Conservation (phyloP, 441 rosid species). For the Gossypium schwendimanii region DNA sequence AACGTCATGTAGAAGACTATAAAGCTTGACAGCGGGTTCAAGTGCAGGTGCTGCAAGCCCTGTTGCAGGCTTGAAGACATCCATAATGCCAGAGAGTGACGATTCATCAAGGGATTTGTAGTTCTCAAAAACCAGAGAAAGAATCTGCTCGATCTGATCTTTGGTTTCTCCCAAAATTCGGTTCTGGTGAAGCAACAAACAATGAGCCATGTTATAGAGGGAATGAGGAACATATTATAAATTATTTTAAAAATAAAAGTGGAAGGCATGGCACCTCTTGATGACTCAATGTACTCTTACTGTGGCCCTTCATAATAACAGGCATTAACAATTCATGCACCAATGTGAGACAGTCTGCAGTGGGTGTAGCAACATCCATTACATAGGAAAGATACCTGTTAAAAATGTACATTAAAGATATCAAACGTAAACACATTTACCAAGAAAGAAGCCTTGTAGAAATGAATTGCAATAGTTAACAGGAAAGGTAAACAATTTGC, state of each 20-base stretch:
- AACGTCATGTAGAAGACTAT: conserved; percentile 83
- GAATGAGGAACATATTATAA: conserved; percentile 12
- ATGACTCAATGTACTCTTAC: conserved; percentile 81
- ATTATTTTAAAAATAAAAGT: not conserved
- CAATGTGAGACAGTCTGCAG: conserved; percentile 90
- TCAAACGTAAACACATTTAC: not conserved
- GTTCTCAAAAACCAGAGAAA: conserved; percentile 75
- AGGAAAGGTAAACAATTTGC: not conserved
- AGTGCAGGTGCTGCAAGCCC: conserved; percentile 84
- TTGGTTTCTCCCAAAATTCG: conserved; percentile 86
- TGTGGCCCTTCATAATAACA: conserved; percentile 74
- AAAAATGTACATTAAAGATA: conserved; percentile 16
- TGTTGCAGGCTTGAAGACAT: conserved; percentile 69
- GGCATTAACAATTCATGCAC: conserved; percentile 81
- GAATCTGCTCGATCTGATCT: conserved; percentile 92
- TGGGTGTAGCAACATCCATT: conserved; percentile 98
- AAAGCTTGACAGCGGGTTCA: conserved; percentile 85
- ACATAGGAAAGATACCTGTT: conserved; percentile 86
- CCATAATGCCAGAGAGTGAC: conserved; percentile 63
- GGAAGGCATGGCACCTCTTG: conserved; percentile 60
- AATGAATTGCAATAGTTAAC: not conserved
- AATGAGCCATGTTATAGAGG: conserved; percentile 7
- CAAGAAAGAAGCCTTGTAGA: not conserved
- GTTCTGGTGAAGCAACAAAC: conserved; percentile 47
- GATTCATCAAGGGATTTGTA: conserved; percentile 95